Evolutionary conservation across 495 filamentous ascomycete species (phyloP).

Genomic region (Lasiosphaeriaceae sp.): DNA sequence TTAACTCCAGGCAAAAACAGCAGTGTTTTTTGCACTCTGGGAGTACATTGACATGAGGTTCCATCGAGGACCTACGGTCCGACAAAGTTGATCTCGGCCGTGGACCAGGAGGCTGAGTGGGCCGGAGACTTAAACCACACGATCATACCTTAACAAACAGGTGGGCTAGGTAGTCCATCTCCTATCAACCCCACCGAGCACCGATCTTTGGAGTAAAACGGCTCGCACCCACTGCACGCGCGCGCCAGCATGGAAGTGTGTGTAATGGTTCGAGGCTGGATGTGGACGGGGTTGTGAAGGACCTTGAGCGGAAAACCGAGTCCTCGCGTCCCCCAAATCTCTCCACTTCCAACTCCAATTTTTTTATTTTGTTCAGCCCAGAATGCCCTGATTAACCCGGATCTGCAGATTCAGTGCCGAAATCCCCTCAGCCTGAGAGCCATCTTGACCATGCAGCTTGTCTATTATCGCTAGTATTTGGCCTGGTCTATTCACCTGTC

Average conservation of each 20-base stretch:
- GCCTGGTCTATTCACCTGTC: not conserved
- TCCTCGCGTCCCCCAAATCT: conserved; percentile 4
- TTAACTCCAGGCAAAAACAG: too few relatives aligned
- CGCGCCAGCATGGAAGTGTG: too few relatives aligned
- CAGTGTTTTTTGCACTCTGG: not conserved
- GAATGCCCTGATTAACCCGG: conserved; percentile 36
- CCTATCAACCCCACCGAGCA: too few relatives aligned
- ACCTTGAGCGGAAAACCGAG: conserved; percentile 5
- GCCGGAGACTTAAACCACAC: too few relatives aligned
- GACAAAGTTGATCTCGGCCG: not conserved
- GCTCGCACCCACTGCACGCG: too few relatives aligned
- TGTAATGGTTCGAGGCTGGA: too few relatives aligned
- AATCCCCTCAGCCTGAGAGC: conserved; percentile 11
- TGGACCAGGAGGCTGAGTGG: too few relatives aligned
- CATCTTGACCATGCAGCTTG: not conserved
- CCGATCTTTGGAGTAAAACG: too few relatives aligned
- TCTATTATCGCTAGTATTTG: conserved; percentile 1
- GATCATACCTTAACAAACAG: not conserved
- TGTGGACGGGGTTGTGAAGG: too few relatives aligned
- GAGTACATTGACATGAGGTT: not conserved
- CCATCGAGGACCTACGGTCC: conserved; percentile 1
- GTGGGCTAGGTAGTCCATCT: too few relatives aligned
- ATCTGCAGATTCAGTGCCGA: conserved; percentile 35
- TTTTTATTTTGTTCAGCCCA: conserved; percentile 8
- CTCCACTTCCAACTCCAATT: conserved; percentile 10